A percentile compares a stretch with the other conserved stretches of the same genome.
phyloP scores from a whole-genome alignment of 2,329 filamentous ascomycete species.

The Colletotrichum simmondsii region DNA sequence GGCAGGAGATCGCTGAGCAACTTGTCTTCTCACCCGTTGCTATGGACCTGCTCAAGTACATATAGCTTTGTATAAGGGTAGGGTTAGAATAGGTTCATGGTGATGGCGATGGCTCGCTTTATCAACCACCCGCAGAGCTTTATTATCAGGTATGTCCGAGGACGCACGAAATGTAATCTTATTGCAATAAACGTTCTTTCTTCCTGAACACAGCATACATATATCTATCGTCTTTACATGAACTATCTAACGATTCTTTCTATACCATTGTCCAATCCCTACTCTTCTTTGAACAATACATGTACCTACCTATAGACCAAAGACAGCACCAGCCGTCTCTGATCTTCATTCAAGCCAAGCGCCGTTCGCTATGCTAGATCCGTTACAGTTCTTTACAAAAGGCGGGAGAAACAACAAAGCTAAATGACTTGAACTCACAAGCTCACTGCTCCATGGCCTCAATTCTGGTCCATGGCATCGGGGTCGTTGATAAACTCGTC shows the following conservation, averaged over 20 bases:
- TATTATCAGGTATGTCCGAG: too few relatives aligned
- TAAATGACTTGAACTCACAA: not conserved
- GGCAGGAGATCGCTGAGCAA: too few relatives aligned
- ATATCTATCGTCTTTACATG: not conserved
- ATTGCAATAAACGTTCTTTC: too few relatives aligned
- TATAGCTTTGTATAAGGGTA: too few relatives aligned
- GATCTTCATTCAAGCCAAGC: not conserved
- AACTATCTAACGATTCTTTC: not conserved
- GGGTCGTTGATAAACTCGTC: not conserved
- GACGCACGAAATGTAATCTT: too few relatives aligned
- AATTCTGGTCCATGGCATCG: not conserved
- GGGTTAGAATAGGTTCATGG: too few relatives aligned
- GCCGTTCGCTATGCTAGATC: not conserved
- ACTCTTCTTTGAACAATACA: not conserved
- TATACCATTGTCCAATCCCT: not conserved
- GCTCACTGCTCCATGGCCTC: not conserved
- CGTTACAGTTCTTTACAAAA: not conserved
- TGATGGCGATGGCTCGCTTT: too few relatives aligned
- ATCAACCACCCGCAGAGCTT: too few relatives aligned
- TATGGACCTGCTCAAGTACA: too few relatives aligned
- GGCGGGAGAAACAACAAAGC: not conserved
- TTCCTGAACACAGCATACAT: too few relatives aligned
- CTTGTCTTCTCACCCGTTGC: too few relatives aligned
- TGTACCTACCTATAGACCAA: not conserved
- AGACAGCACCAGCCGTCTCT: not conserved